phyloP scores from a whole-genome alignment of 345 rosid species.

The Gynandropsis gynandra region DNA sequence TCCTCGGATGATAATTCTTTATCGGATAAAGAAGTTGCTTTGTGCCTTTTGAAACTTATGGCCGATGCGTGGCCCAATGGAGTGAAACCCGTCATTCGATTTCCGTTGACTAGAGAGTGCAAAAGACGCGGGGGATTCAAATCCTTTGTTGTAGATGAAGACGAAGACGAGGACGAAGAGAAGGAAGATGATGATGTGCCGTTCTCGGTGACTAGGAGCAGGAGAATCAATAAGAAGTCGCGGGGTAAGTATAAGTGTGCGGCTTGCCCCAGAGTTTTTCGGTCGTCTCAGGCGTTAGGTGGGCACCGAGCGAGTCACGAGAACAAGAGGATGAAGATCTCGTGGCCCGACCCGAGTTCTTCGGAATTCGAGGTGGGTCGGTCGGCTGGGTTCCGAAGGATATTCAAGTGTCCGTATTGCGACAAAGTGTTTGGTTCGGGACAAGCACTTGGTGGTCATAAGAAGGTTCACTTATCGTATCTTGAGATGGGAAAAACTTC shows the following conservation, averaged over 20 bases:
- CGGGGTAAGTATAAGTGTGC: conserved; percentile 33
- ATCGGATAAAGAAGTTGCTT: conserved; percentile 1
- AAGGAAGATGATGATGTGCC: neutral
- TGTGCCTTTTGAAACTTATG: conserved; percentile 11
- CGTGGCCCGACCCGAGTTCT: neutral
- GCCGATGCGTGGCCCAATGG: neutral
- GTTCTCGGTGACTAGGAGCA: neutral
- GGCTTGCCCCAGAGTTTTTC: conserved; percentile 42
- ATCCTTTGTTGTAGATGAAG: conserved; percentile 1
- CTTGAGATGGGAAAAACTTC: conserved; percentile 9
- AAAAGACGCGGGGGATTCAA: conserved; percentile 5
- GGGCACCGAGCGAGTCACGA: conserved; percentile 67
- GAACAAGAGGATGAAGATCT: conserved; percentile 24
- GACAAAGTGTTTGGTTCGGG: conserved; percentile 21
- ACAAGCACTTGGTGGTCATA: conserved; percentile 33
- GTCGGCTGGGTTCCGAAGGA: neutral
- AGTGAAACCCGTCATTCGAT: neutral
- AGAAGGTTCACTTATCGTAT: conserved; percentile 19
- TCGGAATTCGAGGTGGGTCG: neutral
- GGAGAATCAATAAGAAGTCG: neutral
- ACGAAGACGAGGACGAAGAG: neutral
- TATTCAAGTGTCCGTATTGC: conserved; percentile 13
- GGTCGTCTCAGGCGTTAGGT: conserved; percentile 59
- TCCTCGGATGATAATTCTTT: neutral
- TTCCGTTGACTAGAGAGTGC: conserved; percentile 1